Conservation (phyloP, 257 asterid species). For the Capsicum pubescens region DNA sequence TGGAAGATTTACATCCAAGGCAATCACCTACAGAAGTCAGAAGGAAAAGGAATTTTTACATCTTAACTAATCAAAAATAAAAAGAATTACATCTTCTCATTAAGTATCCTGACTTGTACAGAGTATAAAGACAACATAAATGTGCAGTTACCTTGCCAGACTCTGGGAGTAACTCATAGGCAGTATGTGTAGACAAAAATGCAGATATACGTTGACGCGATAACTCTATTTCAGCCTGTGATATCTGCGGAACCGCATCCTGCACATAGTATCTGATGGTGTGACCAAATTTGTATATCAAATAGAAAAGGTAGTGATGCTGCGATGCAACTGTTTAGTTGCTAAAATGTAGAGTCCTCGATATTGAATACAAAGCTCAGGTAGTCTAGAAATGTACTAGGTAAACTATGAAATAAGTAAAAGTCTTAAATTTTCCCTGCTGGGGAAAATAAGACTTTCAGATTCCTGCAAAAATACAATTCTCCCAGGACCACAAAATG, state of each 20-base stretch:
- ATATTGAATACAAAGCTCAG: neutral
- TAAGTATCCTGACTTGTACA: neutral
- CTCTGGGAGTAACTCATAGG: slow-evolving; percentile 81
- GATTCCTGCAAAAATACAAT: neutral
- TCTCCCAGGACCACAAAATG: slow-evolving; percentile 3
- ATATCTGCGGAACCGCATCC: slow-evolving; percentile 59
- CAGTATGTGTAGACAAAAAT: slow-evolving; percentile 70
- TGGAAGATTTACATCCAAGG: slow-evolving; percentile 73
- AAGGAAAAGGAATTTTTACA: slow-evolving; percentile 25
- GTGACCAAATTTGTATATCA: slow-evolving; percentile 21
- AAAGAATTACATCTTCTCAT: neutral
- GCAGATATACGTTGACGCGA: slow-evolving; percentile 65
- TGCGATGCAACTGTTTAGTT: slow-evolving; percentile 1
- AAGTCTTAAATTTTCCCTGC: neutral
- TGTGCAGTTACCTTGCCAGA: slow-evolving; percentile 71
- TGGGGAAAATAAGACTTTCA: neutral
- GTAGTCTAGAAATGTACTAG: neutral
- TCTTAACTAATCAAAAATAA: neutral
- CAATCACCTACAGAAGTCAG: slow-evolving; percentile 60
- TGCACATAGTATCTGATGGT: slow-evolving; percentile 39
- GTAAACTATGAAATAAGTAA: neutral
- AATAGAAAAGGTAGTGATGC: neutral
- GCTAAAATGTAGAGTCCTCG: neutral
- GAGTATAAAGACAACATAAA: neutral
- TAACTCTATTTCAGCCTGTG: slow-evolving; percentile 61